Percentiles rank a stretch among this genome's conserved stretches.
phyloP scores from a whole-genome alignment of 31 red algal genomes.

The Odonthalia washingtoniensis region DNA sequence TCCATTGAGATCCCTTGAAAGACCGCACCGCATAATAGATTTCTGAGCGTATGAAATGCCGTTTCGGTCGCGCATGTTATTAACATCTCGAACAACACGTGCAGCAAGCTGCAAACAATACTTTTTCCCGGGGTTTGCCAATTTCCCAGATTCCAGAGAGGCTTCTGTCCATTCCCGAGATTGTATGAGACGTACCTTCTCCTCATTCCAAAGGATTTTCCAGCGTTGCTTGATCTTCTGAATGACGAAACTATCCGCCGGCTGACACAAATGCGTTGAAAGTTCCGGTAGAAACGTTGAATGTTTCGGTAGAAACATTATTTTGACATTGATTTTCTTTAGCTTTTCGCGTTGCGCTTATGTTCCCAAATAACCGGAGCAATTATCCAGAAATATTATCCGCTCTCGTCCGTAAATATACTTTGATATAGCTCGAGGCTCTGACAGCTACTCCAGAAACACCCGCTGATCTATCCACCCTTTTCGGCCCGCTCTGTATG shows the following conservation, averaged over 20 bases:
- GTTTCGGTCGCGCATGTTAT: too few relatives aligned
- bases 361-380: constrained; percentile 14
- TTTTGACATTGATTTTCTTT: constrained; percentile 9
- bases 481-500: constrained; percentile 26
- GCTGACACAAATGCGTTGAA: constrained; percentile 19
- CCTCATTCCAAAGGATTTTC: too few relatives aligned
- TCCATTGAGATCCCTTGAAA: too few relatives aligned
- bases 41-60: too few relatives aligned
- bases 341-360: constrained; percentile 26
- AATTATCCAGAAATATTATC: constrained; percentile 38
- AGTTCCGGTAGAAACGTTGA: too few relatives aligned
- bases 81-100: too few relatives aligned
- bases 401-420: constrained; percentile 28
- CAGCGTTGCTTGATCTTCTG: constrained; percentile 32
- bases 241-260: constrained; percentile 25
- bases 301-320: constrained; percentile 40
- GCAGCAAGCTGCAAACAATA: too few relatives aligned
- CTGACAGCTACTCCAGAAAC: constrained; percentile 20
- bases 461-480: constrained; percentile 44
- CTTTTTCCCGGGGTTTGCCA: too few relatives aligned
- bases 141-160: too few relatives aligned
- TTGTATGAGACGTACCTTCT: too few relatives aligned
- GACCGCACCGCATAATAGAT: too few relatives aligned
- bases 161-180: too few relatives aligned
- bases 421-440: constrained; percentile 33